Evolutionary conservation across 2,329 filamentous ascomycete genomes (phyloP).

Genomic region (Juglanconis oblonga): DNA sequence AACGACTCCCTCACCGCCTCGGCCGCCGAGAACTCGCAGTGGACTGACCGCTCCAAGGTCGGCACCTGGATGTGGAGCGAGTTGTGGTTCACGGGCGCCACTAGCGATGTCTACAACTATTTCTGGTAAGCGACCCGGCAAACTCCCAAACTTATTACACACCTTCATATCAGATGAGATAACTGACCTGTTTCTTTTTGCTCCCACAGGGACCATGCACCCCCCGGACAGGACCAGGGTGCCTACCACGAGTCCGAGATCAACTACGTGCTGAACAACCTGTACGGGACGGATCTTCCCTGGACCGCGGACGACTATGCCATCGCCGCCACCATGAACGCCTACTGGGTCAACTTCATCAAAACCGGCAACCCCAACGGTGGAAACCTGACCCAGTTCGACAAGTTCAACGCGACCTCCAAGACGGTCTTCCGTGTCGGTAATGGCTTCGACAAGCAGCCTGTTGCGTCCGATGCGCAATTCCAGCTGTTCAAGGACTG

Average conservation of each 20-base stretch:
- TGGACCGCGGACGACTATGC: conserved; percentile 11
- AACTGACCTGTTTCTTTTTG: neutral
- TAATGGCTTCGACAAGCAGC: too few species aligned
- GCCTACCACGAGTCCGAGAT: conserved; percentile 37
- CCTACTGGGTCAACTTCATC: conserved; percentile 16
- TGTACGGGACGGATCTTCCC: conserved; percentile 24
- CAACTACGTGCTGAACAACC: conserved; percentile 34
- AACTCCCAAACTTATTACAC: too few species aligned
- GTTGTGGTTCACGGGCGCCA: conserved; percentile 19
- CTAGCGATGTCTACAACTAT: neutral
- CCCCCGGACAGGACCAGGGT: conserved; percentile 31
- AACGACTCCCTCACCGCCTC: conserved; percentile 21
- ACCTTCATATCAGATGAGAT: too few species aligned
- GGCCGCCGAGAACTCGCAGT: conserved; percentile 22
- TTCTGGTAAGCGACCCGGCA: neutral
- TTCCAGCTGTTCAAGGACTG: too few species aligned
- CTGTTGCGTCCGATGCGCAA: too few species aligned
- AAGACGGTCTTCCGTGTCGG: neutral
- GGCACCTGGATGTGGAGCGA: conserved; percentile 24
- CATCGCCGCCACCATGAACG: conserved; percentile 15
- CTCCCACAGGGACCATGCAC: conserved; percentile 25
- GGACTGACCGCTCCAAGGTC: conserved; percentile 25
- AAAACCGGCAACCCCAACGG: conserved; percentile 13
- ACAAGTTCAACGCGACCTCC: conserved; percentile 6
- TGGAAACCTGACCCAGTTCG: conserved; percentile 15